Evolutionary conservation across 2,329 filamentous ascomycete genomes (phyloP), one percentile per base, ranked within the genome.

Genomic region (Aspergillus tamarii): DNA sequence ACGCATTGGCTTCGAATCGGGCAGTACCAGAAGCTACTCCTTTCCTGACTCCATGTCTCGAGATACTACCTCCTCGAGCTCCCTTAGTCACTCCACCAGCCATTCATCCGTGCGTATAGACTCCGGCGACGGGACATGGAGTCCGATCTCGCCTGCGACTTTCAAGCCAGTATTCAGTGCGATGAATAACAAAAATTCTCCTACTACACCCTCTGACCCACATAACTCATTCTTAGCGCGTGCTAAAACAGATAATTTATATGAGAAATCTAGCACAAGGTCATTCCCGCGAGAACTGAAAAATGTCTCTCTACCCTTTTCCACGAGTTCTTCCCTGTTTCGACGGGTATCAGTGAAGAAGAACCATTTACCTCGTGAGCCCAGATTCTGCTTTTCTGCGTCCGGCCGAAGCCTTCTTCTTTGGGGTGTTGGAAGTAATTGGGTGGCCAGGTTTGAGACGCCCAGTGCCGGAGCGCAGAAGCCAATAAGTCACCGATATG

Each of bases 401-500:
- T 70, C 68, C 7, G 69, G 69, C 19, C 63, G 66, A 8, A 64
- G 60, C 14, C 64, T 71, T 30, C 60, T 71, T 3, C 60, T 70
- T n/a, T 71, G 69, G 69, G 69, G 69, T 9, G 59, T 59, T 8
- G 60, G 66, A 16, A 66, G 58, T 28, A 69, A 63, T 45, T 68
- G 67, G 64, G 64, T 77, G 11, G 64, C 73, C 50, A 67, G 72
- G 9, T 76, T 77, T 52, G 75, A 76, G 23, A 67, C 75, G 2
- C 64, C 71, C 4, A 64, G 56, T n/a, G 67, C 70, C 11, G 69
- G 74, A 39, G 64, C 71, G 4, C 68, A 69, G 9, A 68, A 66
- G 10, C 71, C 70, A 6, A 72, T 73, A 59, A 67, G 72, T 10
- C 73, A 74, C 53, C 73, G 65, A 56, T 77, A 77, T 55, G 74